Evolutionary conservation across 441 rosid species (phyloP), one percentile per base, ranked within the genome.

Genomic region (Macaranga tanarius): DNA sequence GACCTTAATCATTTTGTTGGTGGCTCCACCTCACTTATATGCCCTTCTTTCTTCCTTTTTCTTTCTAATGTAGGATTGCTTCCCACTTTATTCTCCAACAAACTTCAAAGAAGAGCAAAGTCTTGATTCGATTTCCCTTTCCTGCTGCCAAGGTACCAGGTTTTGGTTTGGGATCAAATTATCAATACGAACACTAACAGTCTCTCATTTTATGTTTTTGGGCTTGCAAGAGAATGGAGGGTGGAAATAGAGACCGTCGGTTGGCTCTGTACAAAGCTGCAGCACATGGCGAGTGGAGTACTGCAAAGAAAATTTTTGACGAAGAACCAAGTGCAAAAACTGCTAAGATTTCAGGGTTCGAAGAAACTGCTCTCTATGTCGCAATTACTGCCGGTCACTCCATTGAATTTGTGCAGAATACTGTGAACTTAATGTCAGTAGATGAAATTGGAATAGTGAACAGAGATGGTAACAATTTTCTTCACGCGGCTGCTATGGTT

Each of bases 261-360:
- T 59, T 70, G 57, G 19, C 65, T 45, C 57, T 70, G 26, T 59
- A 70, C 45, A 44, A 25, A 25, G 65, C 64, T 45, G 54, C 51
- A 25, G 40, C 26, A 9, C 64, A 47, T 23, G 73, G 73, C 0
- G 7, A 70, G 0, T 58, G 56, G 73, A 28, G 12, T 42, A 59
- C 17, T 5, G 65, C 65, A 17, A 26, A 58, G 56, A 26, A 25
- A 28, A 17, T 70, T n/a, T 44, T 70, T 44, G 65, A 58, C 0
- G 31, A 47, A 7, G 73, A 70, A 16, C 40, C 65, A 2, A 19
- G 10, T 25, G 65, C 56, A 16, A 3, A 58, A 26, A 70, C 65
- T 17, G 25, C 56, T 19, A 25, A 42, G 5, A 25, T 58, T 7
- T 16, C 9, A 6, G 15, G 16, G 7, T 17, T 57, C 3, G 22